Conservation (phyloP, 305 asterid species). For the Fraxinus albicans region DNA sequence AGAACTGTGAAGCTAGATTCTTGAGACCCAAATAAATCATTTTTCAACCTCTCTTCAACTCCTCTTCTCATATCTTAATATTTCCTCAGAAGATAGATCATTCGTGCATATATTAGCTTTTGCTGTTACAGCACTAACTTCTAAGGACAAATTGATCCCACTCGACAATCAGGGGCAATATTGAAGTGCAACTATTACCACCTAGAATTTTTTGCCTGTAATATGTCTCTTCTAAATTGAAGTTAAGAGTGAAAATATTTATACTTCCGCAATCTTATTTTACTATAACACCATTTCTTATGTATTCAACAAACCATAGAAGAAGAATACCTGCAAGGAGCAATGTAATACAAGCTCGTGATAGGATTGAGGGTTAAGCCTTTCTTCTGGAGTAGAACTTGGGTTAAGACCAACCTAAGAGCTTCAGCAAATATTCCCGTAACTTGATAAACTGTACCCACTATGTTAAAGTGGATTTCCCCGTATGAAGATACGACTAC, state of each 20-base stretch:
- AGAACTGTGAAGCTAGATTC: conserved; percentile 1
- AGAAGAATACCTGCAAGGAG: conserved; percentile 91
- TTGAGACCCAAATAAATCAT: not conserved
- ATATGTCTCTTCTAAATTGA: conserved; percentile 8
- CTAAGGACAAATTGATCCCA: not conserved
- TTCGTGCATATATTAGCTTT: not conserved
- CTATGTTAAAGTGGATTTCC: conserved; percentile 90
- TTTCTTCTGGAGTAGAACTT: conserved; percentile 96
- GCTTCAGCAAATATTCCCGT: conserved; percentile 98
- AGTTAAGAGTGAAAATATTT: not conserved
- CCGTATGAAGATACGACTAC: conserved; percentile 96
- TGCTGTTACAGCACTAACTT: not conserved
- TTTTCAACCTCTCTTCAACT: not conserved
- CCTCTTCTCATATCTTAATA: not conserved
- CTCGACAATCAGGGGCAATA: not conserved
- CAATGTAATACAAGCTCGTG: conserved; percentile 95
- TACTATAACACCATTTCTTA: not conserved
- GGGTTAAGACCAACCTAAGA: conserved; percentile 93
- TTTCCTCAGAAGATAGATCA: conserved; percentile 6
- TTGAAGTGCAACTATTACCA: conserved; percentile 13
- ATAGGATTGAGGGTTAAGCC: conserved; percentile 92
- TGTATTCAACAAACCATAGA: conserved; percentile 19
- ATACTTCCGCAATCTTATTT: not conserved
- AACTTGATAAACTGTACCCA: conserved; percentile 95
- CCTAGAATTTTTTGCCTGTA: conserved; percentile 4